phyloP scores from a whole-genome alignment of 129 eudicot species.

The Artemisia argyi region DNA sequence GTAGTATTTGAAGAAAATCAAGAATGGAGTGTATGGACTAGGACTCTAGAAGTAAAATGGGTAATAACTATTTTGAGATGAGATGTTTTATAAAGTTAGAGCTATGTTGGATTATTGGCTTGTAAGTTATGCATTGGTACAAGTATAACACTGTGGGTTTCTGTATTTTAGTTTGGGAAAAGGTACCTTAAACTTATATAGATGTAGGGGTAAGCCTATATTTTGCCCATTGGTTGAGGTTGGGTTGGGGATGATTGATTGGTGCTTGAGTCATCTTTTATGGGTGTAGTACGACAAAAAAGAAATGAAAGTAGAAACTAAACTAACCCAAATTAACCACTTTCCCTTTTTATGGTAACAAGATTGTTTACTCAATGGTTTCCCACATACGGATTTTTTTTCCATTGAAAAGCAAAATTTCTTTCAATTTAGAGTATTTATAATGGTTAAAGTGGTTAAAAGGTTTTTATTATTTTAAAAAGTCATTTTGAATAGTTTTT shows the following conservation, averaged over 20 bases:
- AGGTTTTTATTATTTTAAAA: too few species aligned
- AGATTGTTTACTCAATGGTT: conserved; percentile 27
- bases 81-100: neutral
- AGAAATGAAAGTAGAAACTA: conserved; percentile 32
- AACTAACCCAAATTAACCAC: conserved; percentile 34
- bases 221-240: conserved; percentile 36
- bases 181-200: conserved; percentile 30
- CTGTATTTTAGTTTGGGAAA: conserved; percentile 24
- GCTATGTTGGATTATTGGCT: neutral
- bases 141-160: conserved; percentile 12
- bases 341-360: conserved; percentile 32
- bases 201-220: conserved; percentile 37
- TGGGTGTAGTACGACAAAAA: conserved; percentile 38
- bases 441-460: too few species aligned
- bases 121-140: conserved; percentile 29
- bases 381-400: too few species aligned
- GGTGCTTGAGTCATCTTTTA: conserved; percentile 36
- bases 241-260: conserved; percentile 38
- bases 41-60: conserved; percentile 22
- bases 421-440: too few species aligned
- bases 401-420: neutral
- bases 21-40: conserved; percentile 22
- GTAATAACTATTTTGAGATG: conserved; percentile 7
- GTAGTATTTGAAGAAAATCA: conserved; percentile 17
- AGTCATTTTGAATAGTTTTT: too few species aligned